Evolutionary conservation across 2,329 filamentous ascomycete species (phyloP), one percentile per base, ranked within the genome.

Genomic region (Phaeosphaeriaceae sp.): DNA sequence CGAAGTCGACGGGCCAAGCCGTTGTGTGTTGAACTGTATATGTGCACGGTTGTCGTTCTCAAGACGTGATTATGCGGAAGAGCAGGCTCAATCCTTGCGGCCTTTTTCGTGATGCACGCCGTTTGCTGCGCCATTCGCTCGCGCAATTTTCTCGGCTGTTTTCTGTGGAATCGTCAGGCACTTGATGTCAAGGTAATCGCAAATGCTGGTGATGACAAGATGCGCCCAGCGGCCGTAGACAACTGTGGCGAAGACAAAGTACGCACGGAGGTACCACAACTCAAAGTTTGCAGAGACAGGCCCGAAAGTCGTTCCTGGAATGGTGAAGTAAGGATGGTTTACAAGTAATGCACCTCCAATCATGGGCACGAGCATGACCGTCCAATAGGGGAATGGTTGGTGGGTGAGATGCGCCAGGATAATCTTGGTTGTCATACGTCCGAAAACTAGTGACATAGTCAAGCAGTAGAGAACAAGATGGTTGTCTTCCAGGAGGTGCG

Each of bases 371-470:
- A 97, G 81, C 83, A 97, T 89, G 40, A 94, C 83, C 9, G 94
- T 97, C 92, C 92, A 97, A 81, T 90, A 95, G 1, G 94, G 94
- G 76, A 97, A 99, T 3, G 93, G 90, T 73, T 97, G 94, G 56
- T 86, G 86, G 2, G 94, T 94, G 42, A 99, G 81, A 74, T 99
- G 94, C 2, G 94, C 93, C 15, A 99, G 86, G 69, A 99, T 99
- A 75, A 97, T 97, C 80, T 97, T 99, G 32, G 94, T 99, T 0
- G 94, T 97, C 87, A 99, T 92, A 61, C 94, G 88, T 29, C 94
- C 94, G 73, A 99, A 97, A 50, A 97, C 94, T 65, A 97, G 92
- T n/a, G 90, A 89, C 81, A 97, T 89, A 51, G 90, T 96, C 52
- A 96, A 76, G 78, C 92, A 97, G 74, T 96, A 96, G 38, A 97